Evolutionary conservation across 305 asterid species (phyloP), one percentile per base, ranked within the genome.

Genomic region (Petunia hybrid): DNA sequence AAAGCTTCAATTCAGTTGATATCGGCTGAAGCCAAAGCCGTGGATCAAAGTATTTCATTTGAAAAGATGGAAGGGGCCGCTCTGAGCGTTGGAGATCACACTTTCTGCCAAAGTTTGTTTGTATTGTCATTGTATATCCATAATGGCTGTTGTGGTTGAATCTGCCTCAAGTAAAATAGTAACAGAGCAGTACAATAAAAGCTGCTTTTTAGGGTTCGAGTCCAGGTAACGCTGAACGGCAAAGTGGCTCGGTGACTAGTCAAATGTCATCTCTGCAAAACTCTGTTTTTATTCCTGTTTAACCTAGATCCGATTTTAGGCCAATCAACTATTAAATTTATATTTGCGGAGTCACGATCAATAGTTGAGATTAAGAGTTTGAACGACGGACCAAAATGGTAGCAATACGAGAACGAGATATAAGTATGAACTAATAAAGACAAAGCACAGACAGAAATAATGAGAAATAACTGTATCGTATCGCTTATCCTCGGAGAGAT

Each of bases 231-330:
- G 6, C 13, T 13, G 38, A 13, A 53, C 1, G 16, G 6, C 64
- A 36, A 0, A 56, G 81, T 99, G 95, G 82, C 97, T 93, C n/a
- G n/a, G n/a, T n/a, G n/a, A 84, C 99, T 97, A 36, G 65, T 87
- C 22, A 71, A 82, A 14, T 94, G 99, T 64, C 77, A 84, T 65
- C 71, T 83, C 74, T 94, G 99, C 85, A 81, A 84, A 84, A 84
- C 92, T 87, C 81, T 82, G 89, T 62, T 86, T 97, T 77, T 99
- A 97, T 86, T 62, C 81, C 7, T 92, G 61, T 87, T 97, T n/a
- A n/a, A n/a, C n/a, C n/a, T n/a, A n/a, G n/a, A n/a, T n/a, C n/a
- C n/a, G n/a, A n/a, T n/a, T n/a, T n/a, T n/a, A n/a, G n/a, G n/a
- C n/a, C n/a, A n/a, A n/a, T n/a, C n/a, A n/a, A n/a, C n/a, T n/a